Evolutionary conservation across 768 basidiomycete genomes (phyloP), one percentile per base, ranked within the genome.

Genomic region (Trametes elegans): DNA sequence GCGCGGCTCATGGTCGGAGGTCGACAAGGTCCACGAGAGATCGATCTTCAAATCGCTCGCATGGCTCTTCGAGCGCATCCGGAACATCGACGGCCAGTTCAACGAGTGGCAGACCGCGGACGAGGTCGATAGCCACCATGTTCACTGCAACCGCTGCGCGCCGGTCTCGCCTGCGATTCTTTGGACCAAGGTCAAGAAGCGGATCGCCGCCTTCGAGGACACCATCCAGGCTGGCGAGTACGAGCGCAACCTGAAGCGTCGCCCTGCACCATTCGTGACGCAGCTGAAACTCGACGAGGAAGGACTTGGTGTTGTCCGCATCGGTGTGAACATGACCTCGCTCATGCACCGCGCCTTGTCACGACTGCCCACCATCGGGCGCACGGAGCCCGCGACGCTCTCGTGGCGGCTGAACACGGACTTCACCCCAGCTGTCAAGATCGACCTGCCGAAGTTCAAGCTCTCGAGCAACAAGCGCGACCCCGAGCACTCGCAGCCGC

Each of bases 261-360:
- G 95, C 18, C 95, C 95, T 0, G 82, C 76, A 41, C 86, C 94
- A 0, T 93, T 97, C 67, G 80, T 95, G 48, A 89, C 93, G 0
- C 92, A 94, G 66, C 78, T 94, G 27, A 86, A 80, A 62, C 68
- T 88, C 24, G 79, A 80, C 49, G 80, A 83, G 19, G 70, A 82
- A 36, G 81, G 81, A 18, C 68, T 75, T 4, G 94, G 93, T 0
- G 77, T 76, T 32, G 85, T 95, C 43, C 84, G 87, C 53, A 84
- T 97, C 28, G 95, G 93, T 34, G 80, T 95, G 64, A 98, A 98
- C 66, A 79, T 93, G 29, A 81, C 88, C 3, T 90, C 93, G 2
- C 78, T 97, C 27, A 76, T 92, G 46, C 95, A 98, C 67, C 90
- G 90, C 41, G 95, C 93, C 0, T 67, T 88, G 29, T 83, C 91